A percentile compares a stretch with the other conserved stretches of the same genome.
phyloP scores from a whole-genome alignment of 129 eudicot genomes.

The Flaveria robusta region DNA sequence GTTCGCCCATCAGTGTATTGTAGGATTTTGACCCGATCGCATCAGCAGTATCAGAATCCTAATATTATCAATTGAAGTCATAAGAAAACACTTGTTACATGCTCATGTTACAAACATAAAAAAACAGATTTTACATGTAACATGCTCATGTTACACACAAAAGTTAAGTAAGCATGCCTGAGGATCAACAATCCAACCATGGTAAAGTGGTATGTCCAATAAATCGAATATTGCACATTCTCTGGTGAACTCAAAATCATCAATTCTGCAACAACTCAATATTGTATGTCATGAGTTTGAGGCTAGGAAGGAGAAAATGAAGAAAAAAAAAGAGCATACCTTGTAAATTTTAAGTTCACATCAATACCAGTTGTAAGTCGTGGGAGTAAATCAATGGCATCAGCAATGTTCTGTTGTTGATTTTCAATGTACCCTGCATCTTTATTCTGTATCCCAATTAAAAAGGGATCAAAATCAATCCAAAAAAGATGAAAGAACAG shows the following conservation, averaged over 20 bases:
- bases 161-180: constrained; percentile 57
- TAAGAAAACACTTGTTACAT: too few species aligned
- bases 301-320: not conserved
- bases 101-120: too few species aligned
- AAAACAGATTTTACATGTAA: too few species aligned
- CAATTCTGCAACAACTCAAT: constrained; percentile 55
- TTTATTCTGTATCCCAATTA: constrained; percentile 62
- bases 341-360: constrained; percentile 79
- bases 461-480: constrained; percentile 23
- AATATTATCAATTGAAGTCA: constrained; percentile 12
- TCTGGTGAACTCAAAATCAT: constrained; percentile 89
- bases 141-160: not conserved
- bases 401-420: constrained; percentile 80
- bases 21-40: constrained; percentile 86
- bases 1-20: constrained; percentile 82
- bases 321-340: constrained; percentile 40
- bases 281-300: not conserved
- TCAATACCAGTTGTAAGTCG: constrained; percentile 91
- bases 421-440: constrained; percentile 83
- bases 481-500: constrained; percentile 1
- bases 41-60: constrained; percentile 69
- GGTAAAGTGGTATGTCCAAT: constrained; percentile 86
- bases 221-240: constrained; percentile 93
- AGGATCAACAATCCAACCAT: constrained; percentile 98
- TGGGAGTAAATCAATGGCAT: constrained; percentile 92